Conservation (phyloP, 441 rosid species). For the Theobroma grandiflorum region DNA sequence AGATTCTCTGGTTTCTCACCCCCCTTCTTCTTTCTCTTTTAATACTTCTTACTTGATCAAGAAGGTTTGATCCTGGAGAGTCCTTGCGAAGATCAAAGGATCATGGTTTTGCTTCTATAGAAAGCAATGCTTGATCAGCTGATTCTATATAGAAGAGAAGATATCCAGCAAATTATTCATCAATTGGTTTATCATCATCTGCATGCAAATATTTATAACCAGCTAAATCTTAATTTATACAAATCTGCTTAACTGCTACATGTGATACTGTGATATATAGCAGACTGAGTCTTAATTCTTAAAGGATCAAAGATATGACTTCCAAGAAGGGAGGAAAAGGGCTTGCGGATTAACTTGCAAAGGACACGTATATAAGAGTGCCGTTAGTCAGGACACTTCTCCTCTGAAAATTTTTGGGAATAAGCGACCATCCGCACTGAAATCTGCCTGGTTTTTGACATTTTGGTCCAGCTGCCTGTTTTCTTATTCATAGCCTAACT, state of each 20-base stretch:
- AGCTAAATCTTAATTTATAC: neutral
- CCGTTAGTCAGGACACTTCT: neutral
- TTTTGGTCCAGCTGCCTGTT: no score
- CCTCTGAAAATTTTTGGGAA: neutral
- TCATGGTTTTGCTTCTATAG: no score
- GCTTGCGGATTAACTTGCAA: neutral
- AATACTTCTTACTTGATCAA: slow-evolving; percentile 2
- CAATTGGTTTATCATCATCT: neutral
- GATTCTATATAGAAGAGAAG: neutral
- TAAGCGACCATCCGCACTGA: neutral
- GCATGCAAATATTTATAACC: neutral
- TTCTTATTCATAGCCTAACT: no score
- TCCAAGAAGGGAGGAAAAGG: neutral
- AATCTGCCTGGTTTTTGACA: no score
- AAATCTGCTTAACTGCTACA: neutral
- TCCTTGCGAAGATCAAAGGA: no score
- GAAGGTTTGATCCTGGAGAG: neutral
- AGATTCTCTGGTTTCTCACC: slow-evolving; percentile 25
- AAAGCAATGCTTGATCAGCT: no score
- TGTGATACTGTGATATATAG: neutral
- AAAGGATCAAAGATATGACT: neutral
- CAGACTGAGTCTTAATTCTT: neutral
- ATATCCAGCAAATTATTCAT: neutral
- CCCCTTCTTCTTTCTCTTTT: neutral
- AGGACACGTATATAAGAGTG: neutral